Conservation (phyloP, 2,329 filamentous ascomycete genomes). For the Kalmusia sp. region DNA sequence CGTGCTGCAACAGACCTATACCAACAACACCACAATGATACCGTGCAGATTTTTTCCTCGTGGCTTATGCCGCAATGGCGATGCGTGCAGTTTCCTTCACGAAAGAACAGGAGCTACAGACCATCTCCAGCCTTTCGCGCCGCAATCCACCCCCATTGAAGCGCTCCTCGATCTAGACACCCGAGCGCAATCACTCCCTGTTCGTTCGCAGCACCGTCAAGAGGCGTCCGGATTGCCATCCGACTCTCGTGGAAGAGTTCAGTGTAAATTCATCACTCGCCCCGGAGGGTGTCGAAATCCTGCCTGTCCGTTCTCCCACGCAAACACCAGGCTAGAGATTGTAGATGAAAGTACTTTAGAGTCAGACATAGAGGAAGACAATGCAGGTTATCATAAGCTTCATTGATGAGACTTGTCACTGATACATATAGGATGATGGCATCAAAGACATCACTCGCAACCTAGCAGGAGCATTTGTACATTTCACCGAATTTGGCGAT, state of each 20-base stretch:
- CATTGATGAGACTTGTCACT: neutral
- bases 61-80: constrained; percentile 10
- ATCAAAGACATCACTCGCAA: constrained; percentile 8
- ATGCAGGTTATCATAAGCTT: constrained; percentile 4
- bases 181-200: neutral
- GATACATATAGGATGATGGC: constrained; percentile 1
- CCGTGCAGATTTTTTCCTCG: constrained; percentile 14
- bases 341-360: neutral
- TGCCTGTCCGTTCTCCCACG: constrained; percentile 12
- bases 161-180: neutral
- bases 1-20: too few relatives aligned
- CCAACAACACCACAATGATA: neutral
- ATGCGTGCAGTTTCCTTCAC: constrained; percentile 13
- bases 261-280: constrained; percentile 9
- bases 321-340: neutral
- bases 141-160: neutral
- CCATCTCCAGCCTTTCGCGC: neutral
- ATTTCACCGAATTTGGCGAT: constrained; percentile 15
- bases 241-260: constrained; percentile 12
- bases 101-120: neutral
- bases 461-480: constrained; percentile 12
- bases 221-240: neutral
- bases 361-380: constrained; percentile 3
- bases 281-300: constrained; percentile 11
- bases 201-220: neutral